A percentile compares a stretch with the other conserved stretches of the same genome.
These are phyloP conservation scores for Magnaporthiopsis rhizophila DNA, from an alignment of 2,329 filamentous ascomycete species.

Conservation along the genomic window DNA sequence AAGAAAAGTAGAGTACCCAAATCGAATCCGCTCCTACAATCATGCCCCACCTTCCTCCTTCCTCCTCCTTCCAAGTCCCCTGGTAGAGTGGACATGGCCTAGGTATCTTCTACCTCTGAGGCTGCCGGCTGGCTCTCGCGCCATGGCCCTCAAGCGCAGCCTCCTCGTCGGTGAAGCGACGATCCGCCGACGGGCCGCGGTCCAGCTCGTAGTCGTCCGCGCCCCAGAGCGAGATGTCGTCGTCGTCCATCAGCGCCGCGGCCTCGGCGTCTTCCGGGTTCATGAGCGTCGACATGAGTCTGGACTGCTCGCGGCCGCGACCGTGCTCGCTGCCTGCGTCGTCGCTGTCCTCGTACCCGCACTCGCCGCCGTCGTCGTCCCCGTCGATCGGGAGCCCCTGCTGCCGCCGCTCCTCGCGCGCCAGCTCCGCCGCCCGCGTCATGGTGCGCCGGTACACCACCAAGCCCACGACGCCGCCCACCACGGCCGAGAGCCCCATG, in stretches of 20 bases:
- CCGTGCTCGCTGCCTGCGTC: constrained; percentile 25
- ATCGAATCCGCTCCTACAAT: neutral
- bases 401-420: constrained; percentile 28
- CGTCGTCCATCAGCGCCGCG: constrained; percentile 48
- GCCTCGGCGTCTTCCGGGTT: constrained; percentile 36
- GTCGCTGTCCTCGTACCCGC: constrained; percentile 15
- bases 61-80: neutral
- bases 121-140: neutral
- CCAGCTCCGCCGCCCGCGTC: constrained; percentile 52
- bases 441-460: constrained; percentile 74
- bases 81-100: neutral
- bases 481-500: constrained; percentile 62
- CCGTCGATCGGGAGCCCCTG: neutral
- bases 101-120: neutral
- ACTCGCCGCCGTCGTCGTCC: neutral
- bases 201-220: constrained; percentile 25
- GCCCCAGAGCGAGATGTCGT: constrained; percentile 53
- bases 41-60: neutral
- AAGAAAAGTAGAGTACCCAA: neutral
- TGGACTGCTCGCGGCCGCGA: constrained; percentile 11
- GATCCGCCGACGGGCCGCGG: neutral
- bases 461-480: constrained; percentile 71
- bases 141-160: neutral
- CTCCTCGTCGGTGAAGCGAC: constrained; percentile 2
- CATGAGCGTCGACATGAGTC: constrained; percentile 19